These are phyloP conservation scores for Drechmeria coniospora DNA, from an alignment of 2,329 filamentous ascomycete genomes.

Conservation along the genomic window DNA sequence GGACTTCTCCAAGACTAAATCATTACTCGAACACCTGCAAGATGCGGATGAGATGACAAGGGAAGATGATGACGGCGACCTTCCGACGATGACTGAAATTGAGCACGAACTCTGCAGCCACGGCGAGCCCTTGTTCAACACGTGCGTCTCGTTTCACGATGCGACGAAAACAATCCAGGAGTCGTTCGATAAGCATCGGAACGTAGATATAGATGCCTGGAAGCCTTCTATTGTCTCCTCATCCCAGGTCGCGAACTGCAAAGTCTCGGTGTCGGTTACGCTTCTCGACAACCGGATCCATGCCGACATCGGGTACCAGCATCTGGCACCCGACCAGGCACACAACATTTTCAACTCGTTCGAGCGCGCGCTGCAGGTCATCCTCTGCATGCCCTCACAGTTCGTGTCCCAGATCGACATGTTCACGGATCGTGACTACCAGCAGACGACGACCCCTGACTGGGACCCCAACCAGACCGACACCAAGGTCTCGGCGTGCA, in stretches of 20 bases:
- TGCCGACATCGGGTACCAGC: conserved; percentile 27
- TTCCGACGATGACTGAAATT: conserved; percentile 29
- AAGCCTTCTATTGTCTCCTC: conserved; percentile 4
- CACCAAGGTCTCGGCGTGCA: conserved; percentile 22
- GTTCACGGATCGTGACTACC: conserved; percentile 39
- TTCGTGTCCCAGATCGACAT: conserved; percentile 31
- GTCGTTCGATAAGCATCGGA: no score
- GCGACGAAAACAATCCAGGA: conserved; percentile 12
- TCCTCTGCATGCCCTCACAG: conserved; percentile 25
- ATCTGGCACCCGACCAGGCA: conserved; percentile 26
- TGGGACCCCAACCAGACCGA: conserved; percentile 23
- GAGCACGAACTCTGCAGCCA: conserved; percentile 28
- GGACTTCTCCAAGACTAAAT: conserved; percentile 16
- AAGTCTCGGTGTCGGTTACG: conserved; percentile 28
- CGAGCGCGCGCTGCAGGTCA: conserved; percentile 31
- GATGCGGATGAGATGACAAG: conserved; percentile 14
- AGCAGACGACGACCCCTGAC: conserved; percentile 38
- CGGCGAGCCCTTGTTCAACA: conserved; percentile 32
- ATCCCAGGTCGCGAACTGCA: conserved; percentile 20
- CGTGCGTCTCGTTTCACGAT: conserved; percentile 31
- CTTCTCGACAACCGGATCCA: conserved; percentile 25
- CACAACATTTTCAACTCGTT: conserved; percentile 36
- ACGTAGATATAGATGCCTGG: conserved; percentile 4
- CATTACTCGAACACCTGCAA: conserved; percentile 17
- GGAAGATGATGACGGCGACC: conserved; percentile 19